Evolutionary conservation across 1,139 yeast species (phyloP).

Genomic region (Saccharomyces hybrid): DNA sequence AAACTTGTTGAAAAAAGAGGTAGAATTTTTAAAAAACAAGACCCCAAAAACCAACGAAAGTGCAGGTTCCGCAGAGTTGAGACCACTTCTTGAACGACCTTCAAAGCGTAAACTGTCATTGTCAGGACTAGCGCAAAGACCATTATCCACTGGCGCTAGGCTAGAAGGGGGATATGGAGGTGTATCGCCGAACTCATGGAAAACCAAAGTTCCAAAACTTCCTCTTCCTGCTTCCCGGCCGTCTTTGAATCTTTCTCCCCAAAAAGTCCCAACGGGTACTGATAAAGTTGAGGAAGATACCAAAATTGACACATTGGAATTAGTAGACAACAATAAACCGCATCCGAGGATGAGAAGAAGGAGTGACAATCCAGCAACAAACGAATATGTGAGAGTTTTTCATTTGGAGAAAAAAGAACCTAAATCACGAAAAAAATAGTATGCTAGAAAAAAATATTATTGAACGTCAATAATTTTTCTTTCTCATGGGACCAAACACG

Average conservation of each 20-base stretch:
- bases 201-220: background rate
- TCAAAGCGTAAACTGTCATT: background rate
- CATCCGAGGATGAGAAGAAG: conserved; percentile 29
- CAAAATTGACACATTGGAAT: conserved; percentile 7
- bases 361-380: conserved; percentile 26
- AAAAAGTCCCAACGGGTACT: background rate
- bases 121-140: background rate
- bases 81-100: background rate
- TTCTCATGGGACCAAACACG: background rate
- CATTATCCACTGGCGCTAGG: background rate
- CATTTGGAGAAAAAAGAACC: conserved; percentile 20
- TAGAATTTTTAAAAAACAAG: conserved; percentile 20
- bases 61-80: background rate
- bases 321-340: conserved; percentile 28
- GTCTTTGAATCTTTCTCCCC: background rate
- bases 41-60: conserved; percentile 5
- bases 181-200: background rate
- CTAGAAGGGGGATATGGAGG: background rate
- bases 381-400: conserved; percentile 28
- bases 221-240: background rate
- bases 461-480: background rate
- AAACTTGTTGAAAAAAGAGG: conserved; percentile 20
- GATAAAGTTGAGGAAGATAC: background rate
- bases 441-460: background rate
- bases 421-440: background rate